These are phyloP conservation scores for Diplosphaera chodatii DNA, from an alignment of 139 green algal species.

Conservation along the genomic window DNA sequence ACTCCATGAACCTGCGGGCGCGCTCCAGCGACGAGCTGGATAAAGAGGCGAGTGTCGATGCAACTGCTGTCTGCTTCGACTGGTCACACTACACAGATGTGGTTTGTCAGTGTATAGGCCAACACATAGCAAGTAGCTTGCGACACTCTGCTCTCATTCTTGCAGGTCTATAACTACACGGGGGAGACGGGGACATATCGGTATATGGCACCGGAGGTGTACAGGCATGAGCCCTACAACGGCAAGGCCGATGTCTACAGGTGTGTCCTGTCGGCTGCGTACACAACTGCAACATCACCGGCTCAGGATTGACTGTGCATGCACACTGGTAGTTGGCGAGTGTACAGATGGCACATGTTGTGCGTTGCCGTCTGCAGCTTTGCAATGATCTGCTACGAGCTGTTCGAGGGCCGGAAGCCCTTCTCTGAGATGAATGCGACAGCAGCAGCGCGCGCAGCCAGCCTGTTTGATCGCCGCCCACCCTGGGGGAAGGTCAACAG, in stretches of 20 bases:
- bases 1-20: neutral
- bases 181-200: slow-evolving; percentile 75
- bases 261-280: neutral
- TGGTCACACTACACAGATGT: no score
- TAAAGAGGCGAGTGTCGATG: neutral
- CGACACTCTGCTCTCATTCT: no score
- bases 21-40: slow-evolving; percentile 25
- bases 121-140: no score
- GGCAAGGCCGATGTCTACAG: slow-evolving; percentile 50
- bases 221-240: slow-evolving; percentile 57
- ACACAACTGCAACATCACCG: no score
- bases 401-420: slow-evolving; percentile 12
- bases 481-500: slow-evolving; percentile 7
- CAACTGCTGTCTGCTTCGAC: no score
- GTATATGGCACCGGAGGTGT: slow-evolving; percentile 35
- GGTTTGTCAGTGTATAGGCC: no score
- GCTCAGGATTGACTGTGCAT: no score
- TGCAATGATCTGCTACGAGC: slow-evolving; percentile 20
- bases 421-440: slow-evolving; percentile 6
- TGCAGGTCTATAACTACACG: slow-evolving; percentile 63
- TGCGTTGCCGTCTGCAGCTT: no score
- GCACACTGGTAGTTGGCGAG: no score
- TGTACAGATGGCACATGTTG: no score
- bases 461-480: neutral
- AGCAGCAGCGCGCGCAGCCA: slow-evolving; percentile 10